Base-by-base conservation (phyloP, 495 filamentous ascomycete species). In the Neurospora sp. region DNA sequence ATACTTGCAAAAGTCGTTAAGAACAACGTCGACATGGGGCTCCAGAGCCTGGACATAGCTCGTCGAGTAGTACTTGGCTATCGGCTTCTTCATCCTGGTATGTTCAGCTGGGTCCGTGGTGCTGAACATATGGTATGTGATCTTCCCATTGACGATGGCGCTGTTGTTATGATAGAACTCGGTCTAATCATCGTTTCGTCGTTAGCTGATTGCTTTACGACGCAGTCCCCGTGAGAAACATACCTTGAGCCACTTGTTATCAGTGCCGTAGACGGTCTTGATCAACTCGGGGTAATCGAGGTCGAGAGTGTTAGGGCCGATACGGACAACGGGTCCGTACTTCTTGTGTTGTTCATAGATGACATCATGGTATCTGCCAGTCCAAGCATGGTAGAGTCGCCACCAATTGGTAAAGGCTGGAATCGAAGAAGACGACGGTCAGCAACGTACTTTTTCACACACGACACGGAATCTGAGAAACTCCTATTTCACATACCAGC, bases 241-340 rank as follows among this genome's bases (percentile, higher is more conserved):
- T 71, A 76, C 78, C 75, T 80, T 80, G 27, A 18, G 68, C 74
- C 79, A 74, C 70, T 75, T 77, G 10, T 71, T 77, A 44, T 79
- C 76, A 4, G 77, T 76, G 69, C 73, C 72, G 75, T 85, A 86
- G 2, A 86, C 75, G 0, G 73, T 74, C 18, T 75, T 75, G 70
- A 85, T 77, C 39, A 77, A 74, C 22, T 74, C 78, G 2, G 80
- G 78, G 70, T 84, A 81, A 31, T 82, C 80, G 3, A 89, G 76
- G n/a, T 82, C 85, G 12, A 89, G 73, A 12, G 76, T 73, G 70
- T 86, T 85, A 6, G 88, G 87, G 0, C 87, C 88, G 38, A 88
- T 73, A 4, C 87, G 85, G 14, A 90, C 84, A n/a, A 87, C 73
- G 35, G 80, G 78, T 2, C 87, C 88, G 76, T 88, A 85, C 68